Evolutionary conservation across 2,329 filamentous ascomycete species (phyloP), one percentile per base, ranked within the genome.

Genomic region (Ceratocystis papillata): DNA sequence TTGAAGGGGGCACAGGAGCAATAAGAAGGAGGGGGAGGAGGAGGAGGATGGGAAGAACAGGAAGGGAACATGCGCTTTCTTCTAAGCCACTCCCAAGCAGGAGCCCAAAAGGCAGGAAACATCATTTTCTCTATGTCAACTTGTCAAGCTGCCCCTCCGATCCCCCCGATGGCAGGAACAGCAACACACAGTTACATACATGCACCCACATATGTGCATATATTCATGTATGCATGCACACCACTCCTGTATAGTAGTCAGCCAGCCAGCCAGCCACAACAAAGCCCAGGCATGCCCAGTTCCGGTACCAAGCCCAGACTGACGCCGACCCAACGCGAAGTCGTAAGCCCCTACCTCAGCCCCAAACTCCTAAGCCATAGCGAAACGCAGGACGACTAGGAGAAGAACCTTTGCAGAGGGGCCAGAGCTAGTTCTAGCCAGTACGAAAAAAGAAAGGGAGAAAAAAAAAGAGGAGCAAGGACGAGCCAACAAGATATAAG

Each of bases 101-200:
- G 48, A 53, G 48, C 48, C 48, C 20, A 53, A 53, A 37, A 53
- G 48, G 48, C 12, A 50, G 48, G 48, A 53, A 53, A 22, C 48
- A 25, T 53, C 25, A 53, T 53, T 53, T 53, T 53, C 48, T 53
- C 20, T 53, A 53, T 17, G 48, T 53, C 48, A 53, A 25, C 48
- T 53, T 53, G 48, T 53, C 48, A 53, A 25, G 20, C 48, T 53
- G 20, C 7, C 48, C 48, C 33, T 37, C 33, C 48, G 48, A 53
- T 53, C 46, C 20, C 33, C 20, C 48, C 48, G 20, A 53, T 53
- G 48, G 48, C 48, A 53, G 48, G 48, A 53, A 53, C 48, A 53
- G 48, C 20, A 53, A 53, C 48, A 53, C 48, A 25, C 20, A 53
- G 48, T 53, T 53, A 25, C 48, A 53, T 53, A 22, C 12, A 12